Evolutionary conservation across 176 grass and related monocot genomes (phyloP).

Genomic region (Puya raimondii): DNA sequence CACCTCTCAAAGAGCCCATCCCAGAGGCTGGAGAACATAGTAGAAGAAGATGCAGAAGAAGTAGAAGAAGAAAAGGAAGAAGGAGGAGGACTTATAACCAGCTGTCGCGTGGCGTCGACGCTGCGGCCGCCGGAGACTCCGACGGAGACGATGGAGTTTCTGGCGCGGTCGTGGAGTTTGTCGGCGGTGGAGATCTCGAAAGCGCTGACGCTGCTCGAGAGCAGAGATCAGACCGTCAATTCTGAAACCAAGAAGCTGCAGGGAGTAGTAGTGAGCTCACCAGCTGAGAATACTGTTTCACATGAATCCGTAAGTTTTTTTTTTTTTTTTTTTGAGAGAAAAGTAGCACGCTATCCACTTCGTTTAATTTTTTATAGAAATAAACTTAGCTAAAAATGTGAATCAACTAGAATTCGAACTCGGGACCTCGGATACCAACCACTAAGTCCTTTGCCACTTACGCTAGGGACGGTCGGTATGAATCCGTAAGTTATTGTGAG

Average conservation of each 20-base stretch:
- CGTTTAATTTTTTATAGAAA: too few species aligned
- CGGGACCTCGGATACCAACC: too few species aligned
- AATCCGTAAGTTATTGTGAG: slow-evolving; percentile 1
- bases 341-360: too few species aligned
- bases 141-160: slow-evolving; percentile 92
- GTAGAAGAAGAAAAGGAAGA: slow-evolving; percentile 4
- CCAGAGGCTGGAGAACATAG: slow-evolving; percentile 57
- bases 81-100: slow-evolving; percentile 20
- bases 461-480: too few species aligned
- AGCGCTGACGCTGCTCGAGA: slow-evolving; percentile 56
- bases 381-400: too few species aligned
- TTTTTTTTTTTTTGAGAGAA: too few species aligned
- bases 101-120: slow-evolving; percentile 30
- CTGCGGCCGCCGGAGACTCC: slow-evolving; percentile 77
- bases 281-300: not conserved
- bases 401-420: too few species aligned
- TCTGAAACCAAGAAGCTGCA: too few species aligned
- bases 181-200: slow-evolving; percentile 85
- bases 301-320: slow-evolving; percentile 10
- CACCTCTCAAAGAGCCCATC: slow-evolving; percentile 12
- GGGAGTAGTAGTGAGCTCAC: not conserved
- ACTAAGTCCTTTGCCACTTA: too few species aligned
- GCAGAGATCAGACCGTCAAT: slow-evolving; percentile 13
- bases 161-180: slow-evolving; percentile 79
- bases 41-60: slow-evolving; percentile 44